A percentile compares a stretch with the other conserved stretches of the same genome.
These are phyloP conservation scores for Aspergillus jensenii DNA, from an alignment of 2,329 filamentous ascomycete species.

Conservation along the genomic window DNA sequence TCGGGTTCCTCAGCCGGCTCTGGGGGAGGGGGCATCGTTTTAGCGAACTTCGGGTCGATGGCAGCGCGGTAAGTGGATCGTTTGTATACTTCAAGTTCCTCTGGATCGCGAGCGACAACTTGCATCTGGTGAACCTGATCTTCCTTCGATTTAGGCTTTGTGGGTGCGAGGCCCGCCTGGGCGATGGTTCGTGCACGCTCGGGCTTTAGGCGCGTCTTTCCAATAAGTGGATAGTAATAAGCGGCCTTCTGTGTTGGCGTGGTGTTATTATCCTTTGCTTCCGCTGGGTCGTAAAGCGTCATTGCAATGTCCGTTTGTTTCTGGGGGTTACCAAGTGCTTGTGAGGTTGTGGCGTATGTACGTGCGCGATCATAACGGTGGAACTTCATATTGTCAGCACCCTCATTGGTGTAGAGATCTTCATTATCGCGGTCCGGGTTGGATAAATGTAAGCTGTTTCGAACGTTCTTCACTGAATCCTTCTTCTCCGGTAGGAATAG, in stretches of 20 bases:
- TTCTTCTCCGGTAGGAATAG: conserved; percentile 56
- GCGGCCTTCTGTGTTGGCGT: conserved; percentile 51
- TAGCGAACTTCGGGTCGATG: conserved; percentile 46
- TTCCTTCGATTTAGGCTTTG: conserved; percentile 39
- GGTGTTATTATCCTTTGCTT: conserved; percentile 20
- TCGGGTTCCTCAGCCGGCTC: conserved; percentile 15
- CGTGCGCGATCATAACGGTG: conserved; percentile 59
- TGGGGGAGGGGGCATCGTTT: conserved; percentile 35
- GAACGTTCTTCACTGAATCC: conserved; percentile 51
- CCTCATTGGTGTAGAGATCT: conserved; percentile 48
- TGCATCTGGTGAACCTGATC: conserved; percentile 56
- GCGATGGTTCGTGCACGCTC: conserved; percentile 46
- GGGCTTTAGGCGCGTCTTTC: conserved; percentile 57
- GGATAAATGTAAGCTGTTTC: conserved; percentile 55
- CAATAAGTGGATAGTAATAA: conserved; percentile 62
- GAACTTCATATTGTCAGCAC: conserved; percentile 43
- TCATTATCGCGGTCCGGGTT: conserved; percentile 56
- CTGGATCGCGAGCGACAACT: conserved; percentile 51
- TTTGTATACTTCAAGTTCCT: conserved; percentile 50
- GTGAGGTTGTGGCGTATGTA: conserved; percentile 60
- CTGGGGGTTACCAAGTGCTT: conserved; percentile 52
- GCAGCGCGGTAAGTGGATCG: conserved; percentile 45
- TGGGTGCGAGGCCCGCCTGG: conserved; percentile 41
- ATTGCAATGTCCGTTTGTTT: conserved; percentile 59
- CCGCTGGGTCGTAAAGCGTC: conserved; percentile 55